Percentiles rank a stretch among this genome's conserved stretches.
phyloP scores from a whole-genome alignment of 495 filamentous ascomycete species.

The Talaromyces trachyspermus region DNA sequence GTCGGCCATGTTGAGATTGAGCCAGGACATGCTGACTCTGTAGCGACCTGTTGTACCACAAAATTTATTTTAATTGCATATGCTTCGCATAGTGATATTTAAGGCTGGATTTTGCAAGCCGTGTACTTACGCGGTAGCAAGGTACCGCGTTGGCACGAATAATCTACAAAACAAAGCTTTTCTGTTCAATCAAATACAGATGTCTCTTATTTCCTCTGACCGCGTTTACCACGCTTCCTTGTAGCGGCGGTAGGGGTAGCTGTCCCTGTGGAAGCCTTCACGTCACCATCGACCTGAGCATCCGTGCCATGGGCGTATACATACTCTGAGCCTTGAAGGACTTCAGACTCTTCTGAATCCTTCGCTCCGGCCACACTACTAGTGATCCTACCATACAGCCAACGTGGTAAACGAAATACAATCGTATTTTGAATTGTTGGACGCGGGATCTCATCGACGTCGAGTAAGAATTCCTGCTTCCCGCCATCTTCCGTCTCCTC shows the following conservation, averaged over 20 bases:
- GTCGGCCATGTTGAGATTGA: too few relatives aligned
- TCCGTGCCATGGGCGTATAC: not conserved
- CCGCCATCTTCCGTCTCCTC: slow-evolving; percentile 82
- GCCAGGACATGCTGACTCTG: too few relatives aligned
- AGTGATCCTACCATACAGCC: slow-evolving; percentile 51
- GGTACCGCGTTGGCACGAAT: too few relatives aligned
- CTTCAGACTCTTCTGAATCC: not conserved
- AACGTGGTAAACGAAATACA: slow-evolving; percentile 59
- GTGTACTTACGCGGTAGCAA: too few relatives aligned
- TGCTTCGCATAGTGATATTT: too few relatives aligned
- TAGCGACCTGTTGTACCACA: too few relatives aligned
- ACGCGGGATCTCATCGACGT: slow-evolving; percentile 58
- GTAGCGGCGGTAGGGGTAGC: not conserved
- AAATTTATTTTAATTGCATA: too few relatives aligned
- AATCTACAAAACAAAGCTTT: not conserved
- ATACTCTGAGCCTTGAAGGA: not conserved
- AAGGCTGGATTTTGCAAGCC: too few relatives aligned
- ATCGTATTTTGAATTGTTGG: slow-evolving; percentile 66
- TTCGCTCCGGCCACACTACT: slow-evolving; percentile 34
- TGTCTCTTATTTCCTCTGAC: not conserved
- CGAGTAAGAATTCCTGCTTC: slow-evolving; percentile 72
- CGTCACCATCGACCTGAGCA: not conserved
- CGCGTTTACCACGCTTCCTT: slow-evolving; percentile 7
- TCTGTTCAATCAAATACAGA: not conserved
- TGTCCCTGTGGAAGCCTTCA: not conserved